Base-by-base conservation (phyloP, 768 basidiomycete species). In the Tricholoma sp. region DNA sequence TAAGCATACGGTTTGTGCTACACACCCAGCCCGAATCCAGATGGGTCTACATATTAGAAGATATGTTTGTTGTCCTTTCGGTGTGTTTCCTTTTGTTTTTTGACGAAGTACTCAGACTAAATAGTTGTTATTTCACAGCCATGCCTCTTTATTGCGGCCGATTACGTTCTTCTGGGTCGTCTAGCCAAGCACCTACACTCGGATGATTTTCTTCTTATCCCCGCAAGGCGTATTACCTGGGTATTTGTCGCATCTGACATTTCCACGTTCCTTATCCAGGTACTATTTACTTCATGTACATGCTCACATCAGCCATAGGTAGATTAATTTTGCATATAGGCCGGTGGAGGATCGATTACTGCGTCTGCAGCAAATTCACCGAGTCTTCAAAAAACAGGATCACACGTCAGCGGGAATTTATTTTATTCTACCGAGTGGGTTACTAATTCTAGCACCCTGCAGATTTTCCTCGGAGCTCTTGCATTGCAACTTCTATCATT, bases 111-210 rank as follows among this genome's bases (percentile, higher is more conserved):
- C 52, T 52, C 11, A 31, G 12, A 13, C 36, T 7, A 28, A 20
- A n/a, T 28, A 28, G 11, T 13, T 12, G 36, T 15, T 17, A 47
- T 29, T 12, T 15, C 53, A 39, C 51, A 85, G 83, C 87, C 88
- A 4, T 90, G 89, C 64, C 87, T 85, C 24, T 89, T 89, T 70
- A 84, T 87, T 58, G 84, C 84, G 4, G 78, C 83, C 9, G 77
- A 85, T 62, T 89, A 90, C 62, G 70, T 88, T 53, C 74, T 88
- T 17, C 76, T 89, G 1, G 85, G 86, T 8, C 80, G 79, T 13
- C 66, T 91, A 4, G 81, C 84, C 4, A 72, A 66, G 18, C 74
- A 80, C 58, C 68, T 89, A 6, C 62, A 72, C 11, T 74, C 75
- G 34, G 72, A 77, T 54, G 57, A 75, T 47, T 76, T 81, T 60